These are phyloP conservation scores for Aristolochia contorta DNA, from an alignment of 164 flowering plant species.

Conservation along the genomic window DNA sequence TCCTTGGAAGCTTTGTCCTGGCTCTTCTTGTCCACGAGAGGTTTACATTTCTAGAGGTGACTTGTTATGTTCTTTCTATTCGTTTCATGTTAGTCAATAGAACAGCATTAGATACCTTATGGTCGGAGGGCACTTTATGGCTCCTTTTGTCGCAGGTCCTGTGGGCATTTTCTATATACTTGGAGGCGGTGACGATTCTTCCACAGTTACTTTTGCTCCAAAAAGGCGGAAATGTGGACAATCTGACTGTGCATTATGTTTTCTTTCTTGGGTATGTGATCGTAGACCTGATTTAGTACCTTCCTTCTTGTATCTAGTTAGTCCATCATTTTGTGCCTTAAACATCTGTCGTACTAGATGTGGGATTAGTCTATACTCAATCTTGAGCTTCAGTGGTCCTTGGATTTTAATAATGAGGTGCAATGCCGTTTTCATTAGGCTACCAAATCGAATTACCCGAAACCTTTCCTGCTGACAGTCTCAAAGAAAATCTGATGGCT, in stretches of 20 bases:
- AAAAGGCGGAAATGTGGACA: conserved; percentile 87
- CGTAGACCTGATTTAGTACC: background rate
- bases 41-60: conserved; percentile 73
- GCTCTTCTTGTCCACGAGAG: conserved; percentile 61
- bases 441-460: too few relatives aligned
- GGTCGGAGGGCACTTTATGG: background rate
- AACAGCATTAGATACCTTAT: too few relatives aligned
- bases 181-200: conserved; percentile 93
- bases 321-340: too few relatives aligned
- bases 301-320: background rate
- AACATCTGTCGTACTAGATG: too few relatives aligned
- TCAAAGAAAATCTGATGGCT: too few relatives aligned
- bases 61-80: background rate
- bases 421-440: too few relatives aligned
- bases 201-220: conserved; percentile 87
- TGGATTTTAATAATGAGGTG: too few relatives aligned
- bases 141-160: conserved; percentile 36
- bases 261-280: conserved; percentile 72
- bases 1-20: conserved; percentile 30
- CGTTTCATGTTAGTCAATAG: background rate
- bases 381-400: too few relatives aligned
- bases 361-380: too few relatives aligned
- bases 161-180: conserved; percentile 92
- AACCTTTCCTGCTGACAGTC: too few relatives aligned
- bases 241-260: conserved; percentile 81